Base-by-base conservation (phyloP, 768 basidiomycete species). In the Suillus spraguei region DNA sequence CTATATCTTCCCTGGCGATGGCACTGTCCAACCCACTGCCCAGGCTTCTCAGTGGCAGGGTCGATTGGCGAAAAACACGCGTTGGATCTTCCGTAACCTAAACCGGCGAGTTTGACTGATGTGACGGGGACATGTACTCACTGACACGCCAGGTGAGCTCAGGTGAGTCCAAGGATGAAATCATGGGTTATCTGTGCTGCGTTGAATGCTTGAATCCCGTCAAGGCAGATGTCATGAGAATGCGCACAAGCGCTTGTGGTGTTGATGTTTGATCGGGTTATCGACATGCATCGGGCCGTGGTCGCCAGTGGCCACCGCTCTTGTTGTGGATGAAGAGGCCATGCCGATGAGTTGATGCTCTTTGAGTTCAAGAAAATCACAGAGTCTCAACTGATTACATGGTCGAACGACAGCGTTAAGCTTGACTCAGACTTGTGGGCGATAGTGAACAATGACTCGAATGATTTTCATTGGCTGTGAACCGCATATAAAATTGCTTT, bases 41-140 rank as follows among this genome's bases (percentile, higher is more conserved):
- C 66, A 66, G 49, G 61, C 60, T 8, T 60, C 68, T 33, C 73
- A 72, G 49, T 71, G 71, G 46, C 61, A 62, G n/a, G 68, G 50
- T 11, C 32, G 50, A 52, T 32, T 52, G 17, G 50, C 50, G 28
- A 52, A 52, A 52, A 52, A 17, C 50, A 52, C 50, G 50, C 50
- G 50, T 33, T 33, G 28, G 5, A 10, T 52, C 28, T 32, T 52
- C 17, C 28, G 50, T 52, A 52, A 32, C 50, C 11, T 33, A 52
- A 9, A 28, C 14, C 24, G 28, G 49, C 9, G 49, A 50, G 24
- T 28, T 17, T 50, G 49, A 9, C 24, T 28, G 49, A 50, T 50
- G 2, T 22, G 7, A 14, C 14, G 49, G 24, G 16, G 24, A 50
- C 2, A 24, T 20, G 17, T 17, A 20, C 20, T 33, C 17, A 33